Evolutionary conservation across 2,329 filamentous ascomycete genomes (phyloP).

Genomic region (Uncinocarpus reesii): DNA sequence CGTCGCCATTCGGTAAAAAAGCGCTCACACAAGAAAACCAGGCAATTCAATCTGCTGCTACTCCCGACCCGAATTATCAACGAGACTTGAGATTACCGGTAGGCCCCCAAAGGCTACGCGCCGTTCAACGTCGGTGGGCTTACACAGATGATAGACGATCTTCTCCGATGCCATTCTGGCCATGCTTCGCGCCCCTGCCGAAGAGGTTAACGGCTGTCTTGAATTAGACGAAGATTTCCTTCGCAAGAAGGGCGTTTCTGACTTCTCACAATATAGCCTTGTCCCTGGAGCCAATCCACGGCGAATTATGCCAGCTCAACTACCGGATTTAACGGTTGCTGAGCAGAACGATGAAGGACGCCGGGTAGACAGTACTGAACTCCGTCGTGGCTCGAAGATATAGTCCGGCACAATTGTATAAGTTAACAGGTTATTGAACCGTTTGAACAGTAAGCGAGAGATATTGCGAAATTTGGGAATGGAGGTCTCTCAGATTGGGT

Average conservation of each 20-base stretch:
- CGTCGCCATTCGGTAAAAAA: background rate
- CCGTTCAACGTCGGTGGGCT: background rate
- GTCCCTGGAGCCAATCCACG: slow-evolving; percentile 54
- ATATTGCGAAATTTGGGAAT: too few species aligned
- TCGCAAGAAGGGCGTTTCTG: slow-evolving; percentile 50
- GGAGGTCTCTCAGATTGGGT: too few species aligned
- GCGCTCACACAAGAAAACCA: slow-evolving; percentile 2
- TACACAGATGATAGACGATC: slow-evolving; percentile 43
- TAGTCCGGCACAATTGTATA: too few species aligned
- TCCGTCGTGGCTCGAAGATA: slow-evolving; percentile 13
- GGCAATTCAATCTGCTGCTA: slow-evolving; percentile 13
- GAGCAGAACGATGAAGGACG: slow-evolving; percentile 74
- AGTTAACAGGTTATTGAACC: too few species aligned
- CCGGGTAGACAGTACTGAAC: slow-evolving; percentile 54
- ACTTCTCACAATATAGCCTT: slow-evolving; percentile 66
- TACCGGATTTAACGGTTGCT: slow-evolving; percentile 60
- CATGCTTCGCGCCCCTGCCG: slow-evolving; percentile 52
- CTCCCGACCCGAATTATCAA: background rate
- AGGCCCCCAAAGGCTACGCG: slow-evolving; percentile 15
- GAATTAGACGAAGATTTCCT: slow-evolving; percentile 75
- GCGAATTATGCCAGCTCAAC: slow-evolving; percentile 62
- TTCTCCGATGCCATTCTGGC: slow-evolving; percentile 71
- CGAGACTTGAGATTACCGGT: slow-evolving; percentile 54
- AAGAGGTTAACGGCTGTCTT: slow-evolving; percentile 58
- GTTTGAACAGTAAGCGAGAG: too few species aligned